phyloP scores from a whole-genome alignment of 2,329 filamentous ascomycete species.

The Verticillium albo-atrum region DNA sequence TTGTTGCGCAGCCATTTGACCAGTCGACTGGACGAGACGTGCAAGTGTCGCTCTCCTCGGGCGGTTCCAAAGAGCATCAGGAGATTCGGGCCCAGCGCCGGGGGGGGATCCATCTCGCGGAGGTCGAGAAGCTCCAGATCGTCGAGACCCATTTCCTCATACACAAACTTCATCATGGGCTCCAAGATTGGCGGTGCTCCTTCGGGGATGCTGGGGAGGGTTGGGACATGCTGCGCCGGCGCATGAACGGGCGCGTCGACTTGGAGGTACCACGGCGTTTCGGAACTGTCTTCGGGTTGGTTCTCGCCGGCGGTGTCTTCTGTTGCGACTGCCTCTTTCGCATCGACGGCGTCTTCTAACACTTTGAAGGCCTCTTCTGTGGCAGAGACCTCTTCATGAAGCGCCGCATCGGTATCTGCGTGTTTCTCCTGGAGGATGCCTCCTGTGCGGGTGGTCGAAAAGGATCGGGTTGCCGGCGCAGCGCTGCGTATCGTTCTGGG shows the following conservation, averaged over 20 bases:
- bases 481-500: neutral
- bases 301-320: neutral
- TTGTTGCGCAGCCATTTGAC: constrained; percentile 77
- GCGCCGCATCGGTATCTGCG: neutral
- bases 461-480: neutral
- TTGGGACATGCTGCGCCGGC: constrained; percentile 39
- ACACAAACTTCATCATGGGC: constrained; percentile 71
- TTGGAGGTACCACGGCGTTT: constrained; percentile 81
- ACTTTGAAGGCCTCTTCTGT: neutral
- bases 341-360: neutral
- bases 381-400: neutral
- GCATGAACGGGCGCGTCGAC: constrained; percentile 56
- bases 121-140: constrained; percentile 77
- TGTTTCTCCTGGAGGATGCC: neutral
- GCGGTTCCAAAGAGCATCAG: constrained; percentile 92
- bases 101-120: constrained; percentile 76
- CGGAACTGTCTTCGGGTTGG: neutral
- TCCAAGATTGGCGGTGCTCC: constrained; percentile 67
- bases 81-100: constrained; percentile 81
- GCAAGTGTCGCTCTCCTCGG: constrained; percentile 87
- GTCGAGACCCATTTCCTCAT: constrained; percentile 82
- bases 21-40: constrained; percentile 84
- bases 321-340: neutral
- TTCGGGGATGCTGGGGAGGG: constrained; percentile 54
- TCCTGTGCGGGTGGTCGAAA: neutral